These are phyloP conservation scores for Phlyctochytrium planicorne DNA, from an alignment of 192 early-diverging fungal species.

Conservation along the genomic window DNA sequence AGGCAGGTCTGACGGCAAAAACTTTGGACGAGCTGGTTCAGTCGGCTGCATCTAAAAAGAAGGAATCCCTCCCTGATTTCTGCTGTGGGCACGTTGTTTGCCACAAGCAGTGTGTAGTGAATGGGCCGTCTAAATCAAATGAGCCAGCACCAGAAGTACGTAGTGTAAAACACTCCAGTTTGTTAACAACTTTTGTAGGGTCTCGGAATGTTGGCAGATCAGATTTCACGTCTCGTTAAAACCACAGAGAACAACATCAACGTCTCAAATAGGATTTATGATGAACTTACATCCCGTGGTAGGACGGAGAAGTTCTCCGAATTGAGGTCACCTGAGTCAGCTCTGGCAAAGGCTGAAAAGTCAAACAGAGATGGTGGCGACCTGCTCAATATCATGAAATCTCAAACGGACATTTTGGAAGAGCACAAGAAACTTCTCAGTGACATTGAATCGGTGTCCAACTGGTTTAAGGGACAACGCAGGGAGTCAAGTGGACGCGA, in stretches of 20 bases:
- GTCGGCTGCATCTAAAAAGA: neutral
- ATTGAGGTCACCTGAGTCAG: conserved; percentile 2
- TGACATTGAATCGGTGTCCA: conserved; percentile 12
- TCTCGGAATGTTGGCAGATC: neutral
- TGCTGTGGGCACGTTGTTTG: neutral
- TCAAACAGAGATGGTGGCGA: conserved; percentile 13
- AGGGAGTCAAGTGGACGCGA: too few relatives aligned
- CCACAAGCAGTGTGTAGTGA: too few relatives aligned
- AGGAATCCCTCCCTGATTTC: neutral
- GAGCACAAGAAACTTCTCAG: conserved; percentile 23
- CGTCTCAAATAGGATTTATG: conserved; percentile 28
- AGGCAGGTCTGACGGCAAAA: conserved; percentile 22
- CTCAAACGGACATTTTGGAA: conserved; percentile 21
- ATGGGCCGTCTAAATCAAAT: too few relatives aligned
- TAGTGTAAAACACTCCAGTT: too few relatives aligned
- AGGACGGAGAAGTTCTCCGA: neutral
- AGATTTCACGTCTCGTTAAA: conserved; percentile 19
- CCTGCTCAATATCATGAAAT: conserved; percentile 23
- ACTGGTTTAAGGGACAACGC: neutral
- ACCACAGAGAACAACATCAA: conserved; percentile 22
- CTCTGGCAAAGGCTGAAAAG: neutral
- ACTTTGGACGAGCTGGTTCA: conserved; percentile 24
- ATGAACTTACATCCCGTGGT: conserved; percentile 11
- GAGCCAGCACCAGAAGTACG: too few relatives aligned
- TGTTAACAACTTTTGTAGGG: too few relatives aligned